These are phyloP conservation scores for Saturnispora zaruensis DNA, from an alignment of 805 yeast species.

Conservation along the genomic window DNA sequence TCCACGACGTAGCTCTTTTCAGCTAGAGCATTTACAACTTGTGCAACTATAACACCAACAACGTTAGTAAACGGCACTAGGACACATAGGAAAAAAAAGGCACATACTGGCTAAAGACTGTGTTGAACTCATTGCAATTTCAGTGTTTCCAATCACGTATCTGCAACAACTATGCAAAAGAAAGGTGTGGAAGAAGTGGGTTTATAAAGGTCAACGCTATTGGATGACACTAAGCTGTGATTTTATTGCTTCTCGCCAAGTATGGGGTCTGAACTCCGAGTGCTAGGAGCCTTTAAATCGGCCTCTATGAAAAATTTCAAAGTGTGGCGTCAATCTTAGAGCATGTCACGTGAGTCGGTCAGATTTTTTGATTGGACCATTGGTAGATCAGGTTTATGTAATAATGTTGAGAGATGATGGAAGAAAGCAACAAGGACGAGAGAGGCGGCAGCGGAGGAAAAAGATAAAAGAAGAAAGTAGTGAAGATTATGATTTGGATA, in stretches of 20 bases:
- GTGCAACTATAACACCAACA: background rate
- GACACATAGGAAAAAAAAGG: background rate
- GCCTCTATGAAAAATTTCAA: background rate
- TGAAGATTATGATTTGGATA: background rate
- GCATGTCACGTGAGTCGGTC: slow-evolving; percentile 2
- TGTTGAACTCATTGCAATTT: background rate
- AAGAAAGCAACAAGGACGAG: background rate
- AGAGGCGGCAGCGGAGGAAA: too few species aligned
- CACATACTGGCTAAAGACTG: slow-evolving; percentile 6
- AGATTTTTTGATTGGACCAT: background rate
- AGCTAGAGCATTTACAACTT: slow-evolving; percentile 5
- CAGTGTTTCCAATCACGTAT: background rate
- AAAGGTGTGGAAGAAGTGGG: background rate
- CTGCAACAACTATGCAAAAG: background rate
- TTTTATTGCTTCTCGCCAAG: slow-evolving; percentile 5
- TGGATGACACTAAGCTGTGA: slow-evolving; percentile 5
- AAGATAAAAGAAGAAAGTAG: background rate
- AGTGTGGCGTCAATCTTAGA: slow-evolving; percentile 1
- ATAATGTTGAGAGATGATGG: background rate
- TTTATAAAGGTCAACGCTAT: background rate
- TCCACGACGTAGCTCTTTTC: slow-evolving; percentile 8
- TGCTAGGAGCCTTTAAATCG: background rate
- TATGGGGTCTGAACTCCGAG: slow-evolving; percentile 9
- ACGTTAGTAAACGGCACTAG: background rate
- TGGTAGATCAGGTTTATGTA: background rate